A percentile compares a stretch with the other conserved stretches of the same genome.
These are phyloP conservation scores for Aspergillus felis DNA, from an alignment of 2,329 filamentous ascomycete species.

Conservation along the genomic window DNA sequence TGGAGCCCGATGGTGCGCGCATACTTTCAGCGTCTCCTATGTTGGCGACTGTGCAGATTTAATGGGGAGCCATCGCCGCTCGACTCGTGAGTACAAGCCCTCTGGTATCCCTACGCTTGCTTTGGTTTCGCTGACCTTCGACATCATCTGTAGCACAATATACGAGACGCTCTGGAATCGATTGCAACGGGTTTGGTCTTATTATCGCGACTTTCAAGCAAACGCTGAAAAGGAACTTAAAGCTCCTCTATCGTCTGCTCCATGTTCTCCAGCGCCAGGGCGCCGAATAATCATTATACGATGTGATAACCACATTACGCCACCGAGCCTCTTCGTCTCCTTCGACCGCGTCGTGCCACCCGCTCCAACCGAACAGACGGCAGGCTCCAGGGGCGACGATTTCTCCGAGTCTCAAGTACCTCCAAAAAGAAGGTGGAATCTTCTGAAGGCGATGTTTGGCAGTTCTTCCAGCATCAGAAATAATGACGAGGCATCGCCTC, in stretches of 20 bases:
- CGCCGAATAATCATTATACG: constrained; percentile 86
- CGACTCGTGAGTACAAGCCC: constrained; percentile 58
- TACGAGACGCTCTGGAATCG: constrained; percentile 64
- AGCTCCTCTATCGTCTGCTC: constrained; percentile 66
- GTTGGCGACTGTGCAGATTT: constrained; percentile 81
- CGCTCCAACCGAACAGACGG: constrained; percentile 27
- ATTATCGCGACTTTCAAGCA: constrained; percentile 72
- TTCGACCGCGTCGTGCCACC: constrained; percentile 58
- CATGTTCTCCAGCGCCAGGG: constrained; percentile 79
- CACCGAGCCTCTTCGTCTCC: constrained; percentile 54
- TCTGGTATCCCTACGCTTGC: background rate
- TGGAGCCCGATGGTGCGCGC: constrained; percentile 95
- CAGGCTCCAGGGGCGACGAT: constrained; percentile 25
- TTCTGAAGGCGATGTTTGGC: constrained; percentile 50
- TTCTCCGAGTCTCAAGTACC: constrained; percentile 20
- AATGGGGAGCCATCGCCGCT: constrained; percentile 61
- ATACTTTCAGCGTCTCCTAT: constrained; percentile 86
- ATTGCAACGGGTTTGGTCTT: constrained; percentile 69
- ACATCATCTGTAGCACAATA: constrained; percentile 55
- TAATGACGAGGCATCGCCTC: constrained; percentile 35
- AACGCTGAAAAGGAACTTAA: constrained; percentile 56
- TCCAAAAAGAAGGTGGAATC: constrained; percentile 47
- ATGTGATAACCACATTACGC: constrained; percentile 62
- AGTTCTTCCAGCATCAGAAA: constrained; percentile 42
- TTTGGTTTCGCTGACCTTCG: constrained; percentile 7